These are phyloP conservation scores for Paramecium caudatum DNA, from an alignment of 73 alveolate species.

Conservation along the genomic window DNA sequence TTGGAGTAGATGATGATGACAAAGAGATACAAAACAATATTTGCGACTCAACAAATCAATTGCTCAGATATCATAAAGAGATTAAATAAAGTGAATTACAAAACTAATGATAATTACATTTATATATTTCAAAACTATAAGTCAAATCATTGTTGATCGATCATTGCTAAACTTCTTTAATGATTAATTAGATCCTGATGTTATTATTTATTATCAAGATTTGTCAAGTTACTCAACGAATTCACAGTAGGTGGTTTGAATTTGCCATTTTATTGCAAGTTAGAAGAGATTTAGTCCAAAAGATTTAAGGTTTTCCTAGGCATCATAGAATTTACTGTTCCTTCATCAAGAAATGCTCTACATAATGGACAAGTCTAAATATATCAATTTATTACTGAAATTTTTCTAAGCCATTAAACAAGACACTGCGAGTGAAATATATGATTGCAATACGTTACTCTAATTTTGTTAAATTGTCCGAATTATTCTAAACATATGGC, in stretches of 20 bases:
- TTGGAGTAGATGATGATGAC: background rate
- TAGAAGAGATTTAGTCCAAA: background rate
- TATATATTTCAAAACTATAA: background rate
- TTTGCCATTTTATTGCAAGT: background rate
- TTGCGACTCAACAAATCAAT: background rate
- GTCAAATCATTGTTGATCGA: background rate
- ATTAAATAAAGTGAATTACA: background rate
- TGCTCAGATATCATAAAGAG: background rate
- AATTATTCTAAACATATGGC: slow-evolving; percentile 9
- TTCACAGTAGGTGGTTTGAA: background rate
- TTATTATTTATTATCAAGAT: background rate
- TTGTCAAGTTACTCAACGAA: background rate
- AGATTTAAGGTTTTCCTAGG: background rate
- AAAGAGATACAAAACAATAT: background rate
- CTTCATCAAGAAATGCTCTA: background rate
- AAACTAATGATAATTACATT: background rate
- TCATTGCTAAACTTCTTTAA: background rate
- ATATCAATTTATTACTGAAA: background rate
- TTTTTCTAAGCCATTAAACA: background rate
- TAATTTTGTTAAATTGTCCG: background rate
- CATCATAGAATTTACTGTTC: background rate
- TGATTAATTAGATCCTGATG: background rate
- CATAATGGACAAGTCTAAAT: background rate
- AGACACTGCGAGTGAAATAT: background rate
- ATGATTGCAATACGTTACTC: background rate